Conservation (phyloP, 2,329 filamentous ascomycete species). For the Exophiala viscosa region DNA sequence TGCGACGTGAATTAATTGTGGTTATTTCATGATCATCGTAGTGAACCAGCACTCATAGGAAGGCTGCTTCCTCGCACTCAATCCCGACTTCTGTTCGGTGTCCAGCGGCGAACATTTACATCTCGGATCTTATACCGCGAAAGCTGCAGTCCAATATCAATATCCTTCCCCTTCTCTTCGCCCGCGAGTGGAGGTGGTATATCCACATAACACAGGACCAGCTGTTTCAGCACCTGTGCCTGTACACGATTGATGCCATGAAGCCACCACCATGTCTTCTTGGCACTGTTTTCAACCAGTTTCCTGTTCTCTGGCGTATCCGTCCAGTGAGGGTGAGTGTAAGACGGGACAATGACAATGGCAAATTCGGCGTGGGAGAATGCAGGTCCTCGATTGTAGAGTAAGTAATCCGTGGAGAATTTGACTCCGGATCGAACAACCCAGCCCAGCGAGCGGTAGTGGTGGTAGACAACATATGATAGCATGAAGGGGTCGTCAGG, state of each 20-base stretch:
- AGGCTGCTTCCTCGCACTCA: constrained; percentile 31
- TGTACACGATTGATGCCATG: constrained; percentile 88
- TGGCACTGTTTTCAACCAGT: constrained; percentile 47
- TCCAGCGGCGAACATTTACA: constrained; percentile 77
- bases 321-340: constrained; percentile 69
- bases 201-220: constrained; percentile 88
- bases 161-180: constrained; percentile 33
- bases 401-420: constrained; percentile 89
- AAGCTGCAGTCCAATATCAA: constrained; percentile 62
- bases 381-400: constrained; percentile 88
- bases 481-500: constrained; percentile 82
- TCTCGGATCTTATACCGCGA: constrained; percentile 73
- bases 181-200: constrained; percentile 65
- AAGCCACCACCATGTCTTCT: constrained; percentile 53
- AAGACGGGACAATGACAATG: constrained; percentile 77
- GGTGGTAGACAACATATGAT: constrained; percentile 87
- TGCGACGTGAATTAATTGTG: no score
- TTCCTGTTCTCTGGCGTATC: constrained; percentile 47
- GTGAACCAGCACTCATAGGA: no score
- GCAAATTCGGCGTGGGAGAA: constrained; percentile 96
- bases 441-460: constrained; percentile 94
- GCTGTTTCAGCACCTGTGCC: constrained; percentile 81
- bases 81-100: constrained; percentile 71
- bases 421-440: constrained; percentile 89
- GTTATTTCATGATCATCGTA: no score